Conservation (phyloP, 2,329 filamentous ascomycete species). For the Fusarium mangiferae region DNA sequence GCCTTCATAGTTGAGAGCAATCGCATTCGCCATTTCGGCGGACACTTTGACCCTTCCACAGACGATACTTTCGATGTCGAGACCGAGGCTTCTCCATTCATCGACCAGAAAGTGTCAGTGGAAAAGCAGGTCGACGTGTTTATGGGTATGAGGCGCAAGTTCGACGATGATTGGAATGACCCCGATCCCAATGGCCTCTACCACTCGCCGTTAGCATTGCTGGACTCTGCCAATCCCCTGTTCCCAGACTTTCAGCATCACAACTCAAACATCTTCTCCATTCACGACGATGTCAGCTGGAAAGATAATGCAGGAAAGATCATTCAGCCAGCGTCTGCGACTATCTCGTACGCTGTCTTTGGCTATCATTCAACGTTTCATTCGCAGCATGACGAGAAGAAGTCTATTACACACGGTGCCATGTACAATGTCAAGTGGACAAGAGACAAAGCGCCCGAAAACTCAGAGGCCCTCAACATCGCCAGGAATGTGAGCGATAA, state of each 20-base stretch:
- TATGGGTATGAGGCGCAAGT: not conserved
- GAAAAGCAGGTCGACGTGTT: not conserved
- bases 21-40: not conserved
- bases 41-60: not conserved
- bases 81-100: not conserved
- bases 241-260: not conserved
- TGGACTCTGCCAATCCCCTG: not conserved
- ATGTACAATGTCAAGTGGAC: not conserved
- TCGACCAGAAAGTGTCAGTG: not conserved
- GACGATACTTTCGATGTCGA: not conserved
- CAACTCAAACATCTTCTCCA: not conserved
- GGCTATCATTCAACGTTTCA: not conserved
- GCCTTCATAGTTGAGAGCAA: not conserved
- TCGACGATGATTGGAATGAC: not conserved
- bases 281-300: not conserved
- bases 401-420: not conserved
- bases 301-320: not conserved
- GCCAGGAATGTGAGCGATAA: not conserved
- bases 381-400: not conserved
- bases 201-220: not conserved
- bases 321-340: not conserved
- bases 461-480: not conserved
- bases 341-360: not conserved
- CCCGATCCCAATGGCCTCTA: not conserved
- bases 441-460: not conserved